phyloP scores from a whole-genome alignment of 805 yeast species.

The Teunomyces tritomae region DNA sequence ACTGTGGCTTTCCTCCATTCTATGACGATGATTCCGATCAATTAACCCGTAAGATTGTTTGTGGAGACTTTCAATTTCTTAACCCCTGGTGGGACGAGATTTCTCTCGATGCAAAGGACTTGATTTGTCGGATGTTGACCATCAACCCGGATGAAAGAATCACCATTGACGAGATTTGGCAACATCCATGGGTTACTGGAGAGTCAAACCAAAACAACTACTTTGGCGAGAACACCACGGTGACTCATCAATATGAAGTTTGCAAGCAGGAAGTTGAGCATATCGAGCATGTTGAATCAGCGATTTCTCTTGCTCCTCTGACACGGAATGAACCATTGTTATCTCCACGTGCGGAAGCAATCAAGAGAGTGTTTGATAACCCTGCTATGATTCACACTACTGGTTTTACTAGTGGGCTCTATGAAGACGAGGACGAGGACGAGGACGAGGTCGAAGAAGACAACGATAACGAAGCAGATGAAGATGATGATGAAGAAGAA shows the following conservation, averaged over 20 bases:
- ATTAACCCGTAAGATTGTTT: slow-evolving; percentile 64
- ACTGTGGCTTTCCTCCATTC: slow-evolving; percentile 75
- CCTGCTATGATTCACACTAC: slow-evolving; percentile 34
- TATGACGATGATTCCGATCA: slow-evolving; percentile 66
- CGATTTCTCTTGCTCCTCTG: background rate
- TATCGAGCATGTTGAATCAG: slow-evolving; percentile 2
- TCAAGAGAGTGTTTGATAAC: slow-evolving; percentile 41
- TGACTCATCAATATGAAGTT: slow-evolving; percentile 6
- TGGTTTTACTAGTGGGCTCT: slow-evolving; percentile 8
- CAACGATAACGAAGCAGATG: too few species aligned
- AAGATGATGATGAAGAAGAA: slow-evolving; percentile 13
- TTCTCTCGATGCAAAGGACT: slow-evolving; percentile 63
- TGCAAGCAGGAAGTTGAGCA: slow-evolving; percentile 6
- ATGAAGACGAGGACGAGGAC: slow-evolving; percentile 9
- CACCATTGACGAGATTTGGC: slow-evolving; percentile 61
- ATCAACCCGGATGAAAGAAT: slow-evolving; percentile 69
- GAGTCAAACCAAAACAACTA: slow-evolving; percentile 1
- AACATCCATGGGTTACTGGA: slow-evolving; percentile 61
- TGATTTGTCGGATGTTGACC: slow-evolving; percentile 63
- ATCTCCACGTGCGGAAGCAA: slow-evolving; percentile 40
- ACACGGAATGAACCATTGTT: slow-evolving; percentile 8
- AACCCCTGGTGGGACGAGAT: slow-evolving; percentile 91
- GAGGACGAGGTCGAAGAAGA: too few species aligned
- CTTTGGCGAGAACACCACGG: slow-evolving; percentile 4
- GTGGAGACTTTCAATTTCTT: slow-evolving; percentile 71